Conservation (phyloP, 345 rosid genomes). For the Gossypium anomalum region DNA sequence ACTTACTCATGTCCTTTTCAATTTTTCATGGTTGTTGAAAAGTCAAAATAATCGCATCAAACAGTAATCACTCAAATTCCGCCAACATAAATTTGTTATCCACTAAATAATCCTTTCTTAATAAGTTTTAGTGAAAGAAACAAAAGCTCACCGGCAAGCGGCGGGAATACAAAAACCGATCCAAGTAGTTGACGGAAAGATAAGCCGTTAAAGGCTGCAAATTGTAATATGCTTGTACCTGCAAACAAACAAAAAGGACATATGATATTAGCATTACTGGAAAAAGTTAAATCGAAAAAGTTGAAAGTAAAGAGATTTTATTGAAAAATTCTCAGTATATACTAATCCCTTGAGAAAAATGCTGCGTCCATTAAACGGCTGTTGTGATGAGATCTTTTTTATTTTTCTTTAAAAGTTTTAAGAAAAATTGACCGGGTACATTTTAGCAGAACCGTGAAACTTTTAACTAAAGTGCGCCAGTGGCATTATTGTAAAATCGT, state of each 20-base stretch:
- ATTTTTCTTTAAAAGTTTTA: not conserved
- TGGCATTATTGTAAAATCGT: constrained; percentile 25
- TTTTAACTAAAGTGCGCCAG: not conserved
- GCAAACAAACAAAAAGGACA: constrained; percentile 19
- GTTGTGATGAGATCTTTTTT: not conserved
- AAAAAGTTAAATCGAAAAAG: not conserved
- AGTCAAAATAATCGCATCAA: constrained; percentile 33
- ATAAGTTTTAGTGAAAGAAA: constrained; percentile 11
- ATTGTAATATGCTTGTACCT: constrained; percentile 69
- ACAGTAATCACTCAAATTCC: constrained; percentile 19
- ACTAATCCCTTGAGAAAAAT: too few relatives aligned
- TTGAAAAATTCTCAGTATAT: too few relatives aligned
- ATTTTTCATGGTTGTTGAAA: constrained; percentile 24
- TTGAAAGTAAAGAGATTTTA: too few relatives aligned
- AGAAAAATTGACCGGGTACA: not conserved
- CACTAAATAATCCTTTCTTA: not conserved
- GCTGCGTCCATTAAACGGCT: constrained; percentile 4
- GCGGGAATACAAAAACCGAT: constrained; percentile 74
- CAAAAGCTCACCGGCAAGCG: constrained; percentile 61
- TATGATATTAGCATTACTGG: not conserved
- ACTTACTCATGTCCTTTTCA: constrained; percentile 25
- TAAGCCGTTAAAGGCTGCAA: constrained; percentile 94
- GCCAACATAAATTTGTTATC: constrained; percentile 12
- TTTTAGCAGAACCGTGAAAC: not conserved
- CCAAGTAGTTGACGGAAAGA: constrained; percentile 93